Evolutionary conservation across 768 basidiomycete genomes (phyloP), one percentile per base, ranked within the genome.

Genomic region (Termitomyces sp.): DNA sequence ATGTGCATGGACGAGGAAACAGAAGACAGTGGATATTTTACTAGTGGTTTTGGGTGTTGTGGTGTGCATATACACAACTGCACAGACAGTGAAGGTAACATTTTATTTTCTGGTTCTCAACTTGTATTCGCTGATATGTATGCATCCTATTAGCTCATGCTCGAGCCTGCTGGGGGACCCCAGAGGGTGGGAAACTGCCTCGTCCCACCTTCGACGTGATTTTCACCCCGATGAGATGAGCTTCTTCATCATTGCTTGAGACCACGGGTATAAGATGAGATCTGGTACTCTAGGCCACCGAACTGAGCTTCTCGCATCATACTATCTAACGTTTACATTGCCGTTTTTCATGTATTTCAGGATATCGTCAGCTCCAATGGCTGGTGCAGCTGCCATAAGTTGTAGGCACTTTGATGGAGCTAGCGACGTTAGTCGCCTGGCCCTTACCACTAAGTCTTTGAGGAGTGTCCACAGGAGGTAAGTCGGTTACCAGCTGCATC

Each of bases 21-120:
- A 86, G 70, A 91, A 86, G 66, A 38, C 77, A 6, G 73, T 72
- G 1, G 95, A 98, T 66, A 84, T 85, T 44, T 71, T 77, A 28
- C 73, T 98, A 63, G 81, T 93, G 58, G 64, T 81, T 10, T 94
- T 97, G 69, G 94, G 94, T 6, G n/a, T 84, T 49, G 52, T 76
- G 14, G 90, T 84, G 10, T 85, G 88, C 49, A 69, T 78, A 17
- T 98, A 90, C 69, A 95, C 94, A 17, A 90, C 90, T 8, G 62
- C 72, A 1, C 90, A 93, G 70, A 96, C 93, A 0, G 62, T 94
- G 62, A 73, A 75, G 74, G 90, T 87, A 62, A 24, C 22, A 24
- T 38, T 2, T 3, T 40, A 2, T 14, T 2, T 12, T 28, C n/a
- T 28, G 10, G 3, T 6, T 7, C 24, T 28, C 10, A 26, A n/a